Base-by-base conservation (phyloP, 495 filamentous ascomycete species). In the Cenococcum geophilum region DNA sequence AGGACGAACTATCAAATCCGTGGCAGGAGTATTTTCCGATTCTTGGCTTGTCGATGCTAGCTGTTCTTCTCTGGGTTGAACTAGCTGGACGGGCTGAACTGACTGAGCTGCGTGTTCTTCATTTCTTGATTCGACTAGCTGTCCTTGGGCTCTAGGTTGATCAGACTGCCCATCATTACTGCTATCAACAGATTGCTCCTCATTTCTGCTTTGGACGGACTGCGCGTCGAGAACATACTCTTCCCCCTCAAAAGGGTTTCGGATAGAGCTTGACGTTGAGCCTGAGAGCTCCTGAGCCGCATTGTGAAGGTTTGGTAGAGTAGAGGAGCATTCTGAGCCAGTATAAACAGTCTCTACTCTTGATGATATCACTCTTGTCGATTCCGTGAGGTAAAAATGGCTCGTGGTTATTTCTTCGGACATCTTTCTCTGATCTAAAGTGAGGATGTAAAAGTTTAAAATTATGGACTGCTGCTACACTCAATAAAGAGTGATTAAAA, bases 201-300 rank as follows among this genome's bases (percentile, higher is more conserved):
- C 21, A 32, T 16, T 25, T 18, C 25, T 1, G 18, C 6, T 25
- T 23, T 23, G 25, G 0, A 25, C 21, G 6, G 22, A 52, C 22
- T 18, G 23, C 49, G 1, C 18, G 4, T 52, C 49, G 9, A 52
- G 49, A 52, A 52, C 21, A 27, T 52, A 52, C 8, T 52, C 21
- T 4, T 52, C 49, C 18, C 45, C 18, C 14, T 52, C 49, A 16
- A 52, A 52, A 52, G 49, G 49, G 25, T 52, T 52, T 1, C 25
- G 49, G 23, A 9, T 16, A 6, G 20, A 52, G 20, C 20, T 52
- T 52, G 22, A 45, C 18, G 40, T 16, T 14, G 11, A 45, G 4
- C 40, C 4, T 45, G 40, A 18, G 18, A 45, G 27, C 27, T 32
- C 27, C 6, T 6, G 27, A 32, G 27, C 2, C 27, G 6, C 27